A percentile compares a stretch with the other conserved stretches of the same genome.
These are phyloP conservation scores for Albifimbria verrucaria DNA, from an alignment of 2,329 filamentous ascomycete species.

Conservation along the genomic window DNA sequence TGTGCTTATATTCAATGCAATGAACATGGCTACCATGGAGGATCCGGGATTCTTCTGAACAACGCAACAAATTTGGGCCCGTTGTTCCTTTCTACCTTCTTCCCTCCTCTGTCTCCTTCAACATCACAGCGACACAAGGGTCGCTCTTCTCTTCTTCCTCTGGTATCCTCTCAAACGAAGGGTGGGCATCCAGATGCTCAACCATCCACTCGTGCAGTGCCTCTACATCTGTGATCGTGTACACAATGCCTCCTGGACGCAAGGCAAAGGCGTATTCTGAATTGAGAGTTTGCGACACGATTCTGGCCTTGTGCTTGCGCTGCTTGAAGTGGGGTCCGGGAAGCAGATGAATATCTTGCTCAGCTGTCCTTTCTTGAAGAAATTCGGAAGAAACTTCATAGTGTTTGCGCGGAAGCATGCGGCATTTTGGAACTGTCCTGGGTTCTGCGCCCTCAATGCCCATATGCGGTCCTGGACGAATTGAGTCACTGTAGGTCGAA, in stretches of 20 bases:
- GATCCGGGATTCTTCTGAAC: conserved; percentile 77
- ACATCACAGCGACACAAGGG: conserved; percentile 71
- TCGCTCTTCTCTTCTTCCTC: conserved; percentile 66
- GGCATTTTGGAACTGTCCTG: conserved; percentile 74
- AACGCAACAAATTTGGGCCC: conserved; percentile 89
- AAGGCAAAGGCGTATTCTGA: conserved; percentile 92
- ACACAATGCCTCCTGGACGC: conserved; percentile 78
- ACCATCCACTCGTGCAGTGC: conserved; percentile 94
- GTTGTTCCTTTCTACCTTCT: conserved; percentile 89
- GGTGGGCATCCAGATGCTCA: conserved; percentile 73
- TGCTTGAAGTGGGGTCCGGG: conserved; percentile 98
- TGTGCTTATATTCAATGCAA: background rate
- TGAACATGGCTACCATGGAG: conserved; percentile 58
- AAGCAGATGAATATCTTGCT: conserved; percentile 97
- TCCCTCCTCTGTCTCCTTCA: conserved; percentile 86
- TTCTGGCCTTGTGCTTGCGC: conserved; percentile 93
- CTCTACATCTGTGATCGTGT: conserved; percentile 97
- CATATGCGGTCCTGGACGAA: conserved; percentile 86
- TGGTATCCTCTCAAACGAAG: conserved; percentile 72
- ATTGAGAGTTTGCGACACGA: conserved; percentile 83
- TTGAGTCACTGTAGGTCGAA: conserved; percentile 83
- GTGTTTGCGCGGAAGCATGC: conserved; percentile 88
- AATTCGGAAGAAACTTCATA: conserved; percentile 99
- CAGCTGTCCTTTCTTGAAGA: conserved; percentile 79
- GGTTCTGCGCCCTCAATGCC: conserved; percentile 69